Evolutionary conservation across 306 rosid species (phyloP), one percentile per base, ranked within the genome.

Genomic region (Hippophae rhamnoides): DNA sequence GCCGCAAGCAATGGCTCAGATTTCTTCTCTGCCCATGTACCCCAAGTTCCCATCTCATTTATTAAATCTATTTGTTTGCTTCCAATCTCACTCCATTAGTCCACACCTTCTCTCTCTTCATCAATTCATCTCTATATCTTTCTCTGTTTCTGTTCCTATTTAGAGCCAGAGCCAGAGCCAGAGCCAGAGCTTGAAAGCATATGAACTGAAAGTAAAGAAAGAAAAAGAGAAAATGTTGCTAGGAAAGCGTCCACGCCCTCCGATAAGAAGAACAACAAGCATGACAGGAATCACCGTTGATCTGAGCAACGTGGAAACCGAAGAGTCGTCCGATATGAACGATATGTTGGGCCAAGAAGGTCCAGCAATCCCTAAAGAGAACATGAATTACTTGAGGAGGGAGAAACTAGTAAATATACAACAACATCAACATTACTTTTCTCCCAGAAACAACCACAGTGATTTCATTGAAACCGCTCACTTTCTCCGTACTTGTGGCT

Each of bases 401-500:
- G 75, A 65, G 25, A 41, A 38, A 18, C 23, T 18, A 18, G 38
- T 31, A 31, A 31, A 31, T 31, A 31, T 48, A 51, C 27, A 52
- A 44, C 53, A 2, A 11, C 52, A 18, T 48, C 13, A 7, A 13
- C 54, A 59, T 8, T 62, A 67, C 49, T 40, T 63, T 58, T 84
- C 89, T 4, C 89, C 84, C n/a, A 71, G 75, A 69, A 68, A 38
- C 67, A 50, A 64, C 10, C 3, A 71, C 41, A 61, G 49, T 3
- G 52, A 72, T 41, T 41, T 52, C 59, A 48, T 66, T 10, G 75
- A 79, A 41, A 70, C 89, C 6, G 41, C 81, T 61, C 84, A 68
- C 78, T 90, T 87, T 56, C 95, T 90, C 48, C 82, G 76, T 10
- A 77, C 75, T 42, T 90, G 97, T 44, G 76, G 84, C 63, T 85